Evolutionary conservation across 768 basidiomycete genomes (phyloP).

Genomic region (Kwoniella heveanensis): DNA sequence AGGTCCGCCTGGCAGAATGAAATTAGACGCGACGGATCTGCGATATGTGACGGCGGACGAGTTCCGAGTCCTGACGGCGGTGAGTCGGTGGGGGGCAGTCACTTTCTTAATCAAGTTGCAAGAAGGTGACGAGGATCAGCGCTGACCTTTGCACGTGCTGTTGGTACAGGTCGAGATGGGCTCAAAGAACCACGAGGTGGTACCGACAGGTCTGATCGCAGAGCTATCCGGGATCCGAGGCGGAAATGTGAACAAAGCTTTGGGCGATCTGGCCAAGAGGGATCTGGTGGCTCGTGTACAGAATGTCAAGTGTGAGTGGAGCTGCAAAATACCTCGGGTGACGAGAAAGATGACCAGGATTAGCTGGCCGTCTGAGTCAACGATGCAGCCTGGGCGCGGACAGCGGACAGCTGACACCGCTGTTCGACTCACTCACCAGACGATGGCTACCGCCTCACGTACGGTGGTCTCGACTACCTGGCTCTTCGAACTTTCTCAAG

Average conservation of each 20-base stretch:
- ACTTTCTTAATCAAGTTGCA: not conserved
- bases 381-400: too few relatives aligned
- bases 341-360: too few relatives aligned
- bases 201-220: constrained; percentile 82
- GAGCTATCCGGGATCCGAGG: constrained; percentile 90
- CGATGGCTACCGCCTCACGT: constrained; percentile 94
- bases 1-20: too few relatives aligned
- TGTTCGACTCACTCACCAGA: constrained; percentile 60
- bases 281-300: constrained; percentile 86
- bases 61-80: constrained; percentile 94
- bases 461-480: constrained; percentile 97
- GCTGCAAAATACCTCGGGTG: too few relatives aligned
- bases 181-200: constrained; percentile 95
- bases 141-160: not conserved
- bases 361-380: too few relatives aligned
- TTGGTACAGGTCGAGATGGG: constrained; percentile 84
- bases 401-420: not conserved
- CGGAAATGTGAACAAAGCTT: constrained; percentile 89
- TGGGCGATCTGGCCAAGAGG: constrained; percentile 87
- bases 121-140: not conserved
- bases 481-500: constrained; percentile 92
- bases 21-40: constrained; percentile 90
- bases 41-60: constrained; percentile 89
- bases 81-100: too few relatives aligned
- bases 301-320: constrained; percentile 86